These are phyloP conservation scores for Eutypa lata DNA, from an alignment of 2,329 filamentous ascomycete species.

Conservation along the genomic window DNA sequence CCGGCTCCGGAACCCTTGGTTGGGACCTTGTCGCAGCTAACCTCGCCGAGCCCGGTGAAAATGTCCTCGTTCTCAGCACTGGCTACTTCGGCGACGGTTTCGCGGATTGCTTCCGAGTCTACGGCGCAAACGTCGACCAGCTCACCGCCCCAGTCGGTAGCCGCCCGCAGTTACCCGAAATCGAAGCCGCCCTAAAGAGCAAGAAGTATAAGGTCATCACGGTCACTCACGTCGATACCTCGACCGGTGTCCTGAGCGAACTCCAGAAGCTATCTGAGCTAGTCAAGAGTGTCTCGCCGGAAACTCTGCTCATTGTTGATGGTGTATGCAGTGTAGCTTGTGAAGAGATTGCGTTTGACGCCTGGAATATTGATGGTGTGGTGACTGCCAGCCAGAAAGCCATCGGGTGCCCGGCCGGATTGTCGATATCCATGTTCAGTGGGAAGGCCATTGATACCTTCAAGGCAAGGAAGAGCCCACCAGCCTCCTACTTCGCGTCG, in stretches of 20 bases:
- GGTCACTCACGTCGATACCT: constrained; percentile 96
- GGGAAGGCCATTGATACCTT: constrained; percentile 80
- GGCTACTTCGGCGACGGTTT: constrained; percentile 98
- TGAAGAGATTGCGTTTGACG: constrained; percentile 94
- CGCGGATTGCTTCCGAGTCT: constrained; percentile 85
- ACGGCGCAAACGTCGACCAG: constrained; percentile 87
- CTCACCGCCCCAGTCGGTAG: constrained; percentile 86
- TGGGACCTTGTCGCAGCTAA: constrained; percentile 98
- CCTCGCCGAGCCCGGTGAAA: constrained; percentile 82
- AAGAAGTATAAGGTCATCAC: constrained; percentile 94
- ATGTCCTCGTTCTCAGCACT: constrained; percentile 88
- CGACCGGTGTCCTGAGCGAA: constrained; percentile 91
- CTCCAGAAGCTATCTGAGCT: constrained; percentile 79
- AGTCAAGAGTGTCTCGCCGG: constrained; percentile 81
- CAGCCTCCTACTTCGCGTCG: constrained; percentile 88
- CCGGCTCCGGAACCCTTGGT: constrained; percentile 90
- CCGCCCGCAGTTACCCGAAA: constrained; percentile 78
- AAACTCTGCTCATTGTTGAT: constrained; percentile 89
- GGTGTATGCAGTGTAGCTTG: constrained; percentile 96
- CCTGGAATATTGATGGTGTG: constrained; percentile 89
- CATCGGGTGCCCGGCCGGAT: constrained; percentile 89
- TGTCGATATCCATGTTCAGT: constrained; percentile 93
- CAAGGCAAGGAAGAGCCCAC: constrained; percentile 75
- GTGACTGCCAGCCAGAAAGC: constrained; percentile 96
- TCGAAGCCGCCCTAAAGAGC: constrained; percentile 83